Base-by-base conservation (phyloP, 768 basidiomycete species). In the Phaeotremella skinneri region DNA sequence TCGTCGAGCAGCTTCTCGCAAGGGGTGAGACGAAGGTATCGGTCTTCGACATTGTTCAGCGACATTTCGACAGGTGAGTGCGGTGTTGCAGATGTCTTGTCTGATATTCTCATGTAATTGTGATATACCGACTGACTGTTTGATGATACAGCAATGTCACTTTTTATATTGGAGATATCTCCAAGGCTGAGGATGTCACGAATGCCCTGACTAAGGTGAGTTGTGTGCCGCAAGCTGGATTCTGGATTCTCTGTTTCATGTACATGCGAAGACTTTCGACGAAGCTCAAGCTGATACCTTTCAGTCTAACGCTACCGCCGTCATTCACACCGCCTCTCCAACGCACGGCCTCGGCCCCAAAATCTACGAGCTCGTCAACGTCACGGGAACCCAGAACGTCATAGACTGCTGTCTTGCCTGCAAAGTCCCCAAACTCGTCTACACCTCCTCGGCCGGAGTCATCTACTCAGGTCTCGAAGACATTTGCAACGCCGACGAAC, bases 241-340 rank as follows among this genome's bases (percentile, higher is more conserved):
- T 20, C 32, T 3, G 23, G 31, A 17, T 39, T 14, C 16, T 29
- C 45, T 17, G 9, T 39, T n/a, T 27, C 29, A 62, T 4, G 4
- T 41, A 21, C 11, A 29, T 50, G 25, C 20, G 32, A 25, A 31
- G 31, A n/a, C 20, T 34, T 17, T 6, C 48, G 21, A n/a, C 4
- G 11, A 45, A 45, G 21, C 20, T 14, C 43, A 45, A 7, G 34
- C 34, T 37, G 34, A 37, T 37, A 32, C 3, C 25, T 0, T 54
- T 0, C 61, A 91, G 88, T 87, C 87, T 61, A 85, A 85, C 37
- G 83, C 91, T 26, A 92, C 90, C 0, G 90, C 88, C 69, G 88
- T 98, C 62, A 90, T 99, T 62, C 96, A 99, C 76, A 97, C 93
- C 9, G 96, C 93, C 17, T 93, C 92, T 5, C 86, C 85, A 0